A percentile compares a stretch with the other conserved stretches of the same genome.
These are phyloP conservation scores for Aspergillus jensenii DNA, from an alignment of 2,329 filamentous ascomycete species.

Conservation along the genomic window DNA sequence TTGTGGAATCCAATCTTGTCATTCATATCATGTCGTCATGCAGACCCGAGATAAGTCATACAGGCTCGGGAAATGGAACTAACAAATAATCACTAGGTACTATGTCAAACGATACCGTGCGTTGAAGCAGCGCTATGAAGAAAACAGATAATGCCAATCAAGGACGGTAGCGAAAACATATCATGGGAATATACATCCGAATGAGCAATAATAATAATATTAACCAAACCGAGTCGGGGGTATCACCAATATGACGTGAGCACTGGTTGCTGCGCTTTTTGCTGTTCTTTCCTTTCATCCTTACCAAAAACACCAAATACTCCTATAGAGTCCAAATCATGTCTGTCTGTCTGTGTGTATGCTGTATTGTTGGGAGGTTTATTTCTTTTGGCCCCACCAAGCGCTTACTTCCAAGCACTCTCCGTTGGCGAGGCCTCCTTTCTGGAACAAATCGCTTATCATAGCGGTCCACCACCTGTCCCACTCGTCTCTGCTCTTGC, in stretches of 20 bases:
- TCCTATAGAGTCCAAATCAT: slow-evolving; percentile 19
- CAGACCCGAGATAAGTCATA: slow-evolving; percentile 7
- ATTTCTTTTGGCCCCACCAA: slow-evolving; percentile 63
- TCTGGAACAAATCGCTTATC: slow-evolving; percentile 78
- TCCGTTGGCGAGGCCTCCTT: slow-evolving; percentile 75
- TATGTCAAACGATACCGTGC: slow-evolving; percentile 90
- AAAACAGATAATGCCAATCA: slow-evolving; percentile 37
- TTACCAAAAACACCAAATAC: slow-evolving; percentile 31
- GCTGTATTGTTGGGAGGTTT: slow-evolving; percentile 14
- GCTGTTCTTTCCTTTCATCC: slow-evolving; percentile 21
- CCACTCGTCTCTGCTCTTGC: slow-evolving; percentile 90
- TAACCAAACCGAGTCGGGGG: slow-evolving; percentile 28
- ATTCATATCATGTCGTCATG: slow-evolving; percentile 20
- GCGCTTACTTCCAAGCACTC: slow-evolving; percentile 74
- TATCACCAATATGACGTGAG: slow-evolving; percentile 41
- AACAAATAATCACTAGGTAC: slow-evolving; percentile 59
- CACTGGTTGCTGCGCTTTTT: slow-evolving; percentile 28
- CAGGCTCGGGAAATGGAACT: slow-evolving; percentile 15
- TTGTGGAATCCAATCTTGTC: slow-evolving; percentile 6
- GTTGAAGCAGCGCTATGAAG: slow-evolving; percentile 76
- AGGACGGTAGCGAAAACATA: slow-evolving; percentile 13
- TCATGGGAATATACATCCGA: slow-evolving; percentile 23
- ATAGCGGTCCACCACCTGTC: slow-evolving; percentile 84
- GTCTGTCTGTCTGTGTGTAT: not conserved
- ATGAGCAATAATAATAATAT: slow-evolving; percentile 20